Percentiles rank a stretch among this genome's conserved stretches.
phyloP scores from a whole-genome alignment of 2,329 filamentous ascomycete genomes.

The Chrysoporthe cubensis region DNA sequence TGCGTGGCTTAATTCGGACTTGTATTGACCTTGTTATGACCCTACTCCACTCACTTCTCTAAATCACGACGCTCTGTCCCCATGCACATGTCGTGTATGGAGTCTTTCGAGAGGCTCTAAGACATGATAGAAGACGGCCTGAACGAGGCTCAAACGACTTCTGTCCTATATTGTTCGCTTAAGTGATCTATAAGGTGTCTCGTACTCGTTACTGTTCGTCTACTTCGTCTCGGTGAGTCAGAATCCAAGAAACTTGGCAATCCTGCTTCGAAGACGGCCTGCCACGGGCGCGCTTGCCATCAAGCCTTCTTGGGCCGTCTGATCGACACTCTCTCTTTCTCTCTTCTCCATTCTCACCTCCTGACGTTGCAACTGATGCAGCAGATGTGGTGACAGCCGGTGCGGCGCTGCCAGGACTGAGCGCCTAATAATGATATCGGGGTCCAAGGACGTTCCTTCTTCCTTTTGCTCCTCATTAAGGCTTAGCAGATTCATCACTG shows the following conservation, averaged over 20 bases:
- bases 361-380: not conserved
- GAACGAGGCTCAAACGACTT: not conserved
- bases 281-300: not conserved
- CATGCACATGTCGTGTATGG: too few species aligned
- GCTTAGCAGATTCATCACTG: not conserved
- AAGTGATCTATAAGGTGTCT: too few species aligned
- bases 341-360: not conserved
- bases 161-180: not conserved
- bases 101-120: too few species aligned
- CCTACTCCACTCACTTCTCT: too few species aligned
- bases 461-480: not conserved
- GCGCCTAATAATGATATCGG: not conserved
- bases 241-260: not conserved
- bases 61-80: too few species aligned
- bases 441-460: not conserved
- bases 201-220: too few species aligned
- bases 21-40: not conserved
- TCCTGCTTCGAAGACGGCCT: not conserved
- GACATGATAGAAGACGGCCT: not conserved
- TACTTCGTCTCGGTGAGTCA: not conserved
- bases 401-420: not conserved
- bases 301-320: not conserved
- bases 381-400: not conserved
- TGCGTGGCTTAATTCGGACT: not conserved
- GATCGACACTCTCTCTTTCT: not conserved